These are phyloP conservation scores for Leishmania aethiopica DNA, from an alignment of 208 protist genomes.

Conservation along the genomic window DNA sequence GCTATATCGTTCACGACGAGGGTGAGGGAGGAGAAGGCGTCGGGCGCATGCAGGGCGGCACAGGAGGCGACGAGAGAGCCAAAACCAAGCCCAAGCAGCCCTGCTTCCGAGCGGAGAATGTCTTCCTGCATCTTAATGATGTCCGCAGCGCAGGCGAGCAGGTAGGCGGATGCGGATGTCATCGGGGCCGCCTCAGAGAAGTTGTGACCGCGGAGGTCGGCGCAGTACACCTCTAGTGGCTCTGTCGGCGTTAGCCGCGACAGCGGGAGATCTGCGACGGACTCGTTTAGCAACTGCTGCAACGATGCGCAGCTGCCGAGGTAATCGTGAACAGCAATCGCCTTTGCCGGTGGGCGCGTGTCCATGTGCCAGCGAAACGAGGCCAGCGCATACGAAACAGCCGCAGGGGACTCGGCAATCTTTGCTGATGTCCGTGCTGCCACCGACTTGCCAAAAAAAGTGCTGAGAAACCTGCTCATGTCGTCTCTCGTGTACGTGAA, in stretches of 20 bases:
- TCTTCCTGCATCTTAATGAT: slow-evolving; percentile 56
- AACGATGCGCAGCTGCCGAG: slow-evolving; percentile 55
- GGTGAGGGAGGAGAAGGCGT: slow-evolving; percentile 54
- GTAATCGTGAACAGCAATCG: slow-evolving; percentile 80
- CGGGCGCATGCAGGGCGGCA: slow-evolving; percentile 60
- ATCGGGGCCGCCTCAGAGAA: slow-evolving; percentile 37
- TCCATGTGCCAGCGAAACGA: slow-evolving; percentile 87
- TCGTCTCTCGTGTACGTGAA: not conserved
- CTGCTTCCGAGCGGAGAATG: slow-evolving; percentile 46
- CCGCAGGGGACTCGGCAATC: slow-evolving; percentile 28
- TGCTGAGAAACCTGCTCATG: slow-evolving; percentile 38
- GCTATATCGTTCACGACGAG: slow-evolving; percentile 61
- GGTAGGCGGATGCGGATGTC: slow-evolving; percentile 28
- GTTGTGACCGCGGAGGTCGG: slow-evolving; percentile 82
- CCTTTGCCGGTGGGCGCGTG: slow-evolving; percentile 58
- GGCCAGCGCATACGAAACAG: slow-evolving; percentile 59
- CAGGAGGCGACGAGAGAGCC: slow-evolving; percentile 69
- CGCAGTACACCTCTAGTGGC: slow-evolving; percentile 79
- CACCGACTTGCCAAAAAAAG: slow-evolving; percentile 24
- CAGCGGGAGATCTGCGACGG: slow-evolving; percentile 47
- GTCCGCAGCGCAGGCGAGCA: slow-evolving; percentile 59
- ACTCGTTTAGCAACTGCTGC: slow-evolving; percentile 65
- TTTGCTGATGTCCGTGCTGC: slow-evolving; percentile 6
- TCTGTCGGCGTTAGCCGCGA: slow-evolving; percentile 44
- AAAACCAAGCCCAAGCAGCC: slow-evolving; percentile 67